Percentiles rank a stretch among this genome's conserved stretches.
Conservation (phyloP, 2,329 filamentous ascomycete genomes). For the Phialophora verrucosa region DNA sequence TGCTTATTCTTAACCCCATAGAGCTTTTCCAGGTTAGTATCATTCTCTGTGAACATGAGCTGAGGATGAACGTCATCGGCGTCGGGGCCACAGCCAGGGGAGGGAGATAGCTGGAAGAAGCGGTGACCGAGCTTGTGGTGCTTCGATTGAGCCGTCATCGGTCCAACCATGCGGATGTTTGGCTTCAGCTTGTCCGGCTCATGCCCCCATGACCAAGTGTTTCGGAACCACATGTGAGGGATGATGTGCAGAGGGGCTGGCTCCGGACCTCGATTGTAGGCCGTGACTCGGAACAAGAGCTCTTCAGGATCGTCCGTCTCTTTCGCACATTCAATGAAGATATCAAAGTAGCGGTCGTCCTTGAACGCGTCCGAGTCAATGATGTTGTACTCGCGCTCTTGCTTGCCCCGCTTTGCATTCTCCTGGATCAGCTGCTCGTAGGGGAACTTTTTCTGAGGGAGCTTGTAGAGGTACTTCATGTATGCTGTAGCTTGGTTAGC, state of each 20-base stretch:
- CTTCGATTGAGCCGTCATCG: conserved; percentile 74
- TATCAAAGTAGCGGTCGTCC: conserved; percentile 93
- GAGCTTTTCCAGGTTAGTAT: conserved; percentile 81
- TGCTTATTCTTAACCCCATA: conserved; percentile 80
- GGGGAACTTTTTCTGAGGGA: conserved; percentile 88
- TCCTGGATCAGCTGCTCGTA: conserved; percentile 87
- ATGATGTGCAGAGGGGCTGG: conserved; percentile 90
- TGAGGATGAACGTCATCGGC: conserved; percentile 84
- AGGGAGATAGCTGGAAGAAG: conserved; percentile 84
- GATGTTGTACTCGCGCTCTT: conserved; percentile 89
- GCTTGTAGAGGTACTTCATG: conserved; percentile 99
- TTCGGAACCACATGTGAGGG: conserved; percentile 95
- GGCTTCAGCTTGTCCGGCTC: conserved; percentile 79
- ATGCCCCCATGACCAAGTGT: conserved; percentile 94
- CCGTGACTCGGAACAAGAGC: conserved; percentile 89
- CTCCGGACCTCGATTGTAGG: conserved; percentile 92
- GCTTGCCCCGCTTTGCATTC: conserved; percentile 75
- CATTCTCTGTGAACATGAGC: conserved; percentile 92
- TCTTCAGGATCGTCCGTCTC: conserved; percentile 91
- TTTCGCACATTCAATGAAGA: conserved; percentile 95
- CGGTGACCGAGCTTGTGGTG: conserved; percentile 82
- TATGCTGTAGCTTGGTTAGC: conserved; percentile 60
- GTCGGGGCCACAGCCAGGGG: conserved; percentile 78
- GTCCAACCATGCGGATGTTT: conserved; percentile 69
- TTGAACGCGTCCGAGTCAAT: conserved; percentile 87